Evolutionary conservation across 2,329 filamentous ascomycete species (phyloP).

Genomic region (Nothomitra cinnamomea): DNA sequence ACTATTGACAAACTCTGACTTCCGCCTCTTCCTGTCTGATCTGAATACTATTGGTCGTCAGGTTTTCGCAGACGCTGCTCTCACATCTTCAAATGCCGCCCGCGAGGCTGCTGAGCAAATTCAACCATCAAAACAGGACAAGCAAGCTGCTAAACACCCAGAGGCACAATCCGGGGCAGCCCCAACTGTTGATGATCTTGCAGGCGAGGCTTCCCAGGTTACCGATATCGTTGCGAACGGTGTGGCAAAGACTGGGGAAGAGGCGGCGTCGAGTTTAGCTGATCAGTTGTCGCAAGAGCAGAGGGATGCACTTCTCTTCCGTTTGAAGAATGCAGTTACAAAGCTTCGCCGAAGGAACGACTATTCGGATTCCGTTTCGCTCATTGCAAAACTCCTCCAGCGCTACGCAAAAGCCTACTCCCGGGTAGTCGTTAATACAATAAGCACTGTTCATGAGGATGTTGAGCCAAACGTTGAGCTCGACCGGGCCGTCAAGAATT

Average conservation of each 20-base stretch:
- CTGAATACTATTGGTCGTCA: conserved; percentile 62
- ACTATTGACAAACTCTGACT: conserved; percentile 80
- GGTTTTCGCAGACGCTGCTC: conserved; percentile 73
- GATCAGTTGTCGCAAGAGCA: conserved; percentile 60
- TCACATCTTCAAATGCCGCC: conserved; percentile 59
- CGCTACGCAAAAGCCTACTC: conserved; percentile 68
- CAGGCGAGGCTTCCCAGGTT: conserved; percentile 27
- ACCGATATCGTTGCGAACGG: conserved; percentile 28
- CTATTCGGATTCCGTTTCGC: conserved; percentile 76
- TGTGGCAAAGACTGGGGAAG: conserved; percentile 29
- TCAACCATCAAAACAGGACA: conserved; percentile 47
- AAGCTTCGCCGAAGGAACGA: conserved; percentile 61
- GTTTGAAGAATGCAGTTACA: conserved; percentile 58
- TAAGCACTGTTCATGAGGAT: conserved; percentile 50
- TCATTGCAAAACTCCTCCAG: conserved; percentile 55
- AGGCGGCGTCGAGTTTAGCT: conserved; percentile 51
- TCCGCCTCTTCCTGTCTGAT: conserved; percentile 71
- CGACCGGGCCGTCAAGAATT: conserved; percentile 58
- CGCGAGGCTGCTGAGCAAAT: conserved; percentile 56
- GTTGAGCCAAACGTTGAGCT: conserved; percentile 56
- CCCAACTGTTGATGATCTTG: conserved; percentile 45
- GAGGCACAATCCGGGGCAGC: conserved; percentile 29
- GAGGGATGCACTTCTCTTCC: conserved; percentile 52
- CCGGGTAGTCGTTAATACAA: conserved; percentile 48
- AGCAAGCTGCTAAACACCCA: conserved; percentile 33